These are phyloP conservation scores for Leishmania aethiopica DNA, from an alignment of 208 protist genomes.

Conservation along the genomic window DNA sequence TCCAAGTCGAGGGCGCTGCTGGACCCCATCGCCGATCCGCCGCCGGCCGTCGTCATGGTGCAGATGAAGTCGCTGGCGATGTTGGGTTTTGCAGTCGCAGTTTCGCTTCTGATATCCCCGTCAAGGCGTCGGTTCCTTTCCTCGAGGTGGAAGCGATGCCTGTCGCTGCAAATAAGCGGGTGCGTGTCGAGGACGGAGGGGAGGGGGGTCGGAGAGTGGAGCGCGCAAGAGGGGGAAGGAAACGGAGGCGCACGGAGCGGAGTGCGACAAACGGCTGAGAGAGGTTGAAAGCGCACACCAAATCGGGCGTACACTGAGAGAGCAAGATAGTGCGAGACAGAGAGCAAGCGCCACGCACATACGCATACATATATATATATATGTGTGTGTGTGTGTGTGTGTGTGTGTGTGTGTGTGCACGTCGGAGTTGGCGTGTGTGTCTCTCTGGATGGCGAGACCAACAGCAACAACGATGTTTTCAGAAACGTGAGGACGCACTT, in stretches of 20 bases:
- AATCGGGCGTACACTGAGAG: background rate
- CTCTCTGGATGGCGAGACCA: too few relatives aligned
- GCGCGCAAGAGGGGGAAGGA: background rate
- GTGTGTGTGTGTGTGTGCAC: background rate
- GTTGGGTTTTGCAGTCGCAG: background rate
- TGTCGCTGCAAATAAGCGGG: too few relatives aligned
- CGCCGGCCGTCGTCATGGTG: slow-evolving; percentile 31
- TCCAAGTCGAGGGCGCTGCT: slow-evolving; percentile 81
- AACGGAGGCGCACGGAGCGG: background rate
- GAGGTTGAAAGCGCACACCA: background rate
- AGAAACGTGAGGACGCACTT: too few relatives aligned
- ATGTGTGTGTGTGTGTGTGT: background rate
- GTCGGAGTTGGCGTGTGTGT: too few relatives aligned
- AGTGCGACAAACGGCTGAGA: background rate
- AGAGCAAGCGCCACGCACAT: background rate
- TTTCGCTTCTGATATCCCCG: background rate
- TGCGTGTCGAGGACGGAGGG: background rate
- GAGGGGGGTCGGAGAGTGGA: background rate
- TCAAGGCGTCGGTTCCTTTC: background rate
- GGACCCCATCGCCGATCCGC: slow-evolving; percentile 27
- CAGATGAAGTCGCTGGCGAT: background rate
- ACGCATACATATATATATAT: background rate
- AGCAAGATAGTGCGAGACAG: background rate
- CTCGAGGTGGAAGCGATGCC: background rate
- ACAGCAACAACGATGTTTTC: too few relatives aligned